A percentile compares a stretch with the other conserved stretches of the same genome.
Conservation (phyloP, 495 filamentous ascomycete genomes). For the Paragyromitra xinjiangensis region DNA sequence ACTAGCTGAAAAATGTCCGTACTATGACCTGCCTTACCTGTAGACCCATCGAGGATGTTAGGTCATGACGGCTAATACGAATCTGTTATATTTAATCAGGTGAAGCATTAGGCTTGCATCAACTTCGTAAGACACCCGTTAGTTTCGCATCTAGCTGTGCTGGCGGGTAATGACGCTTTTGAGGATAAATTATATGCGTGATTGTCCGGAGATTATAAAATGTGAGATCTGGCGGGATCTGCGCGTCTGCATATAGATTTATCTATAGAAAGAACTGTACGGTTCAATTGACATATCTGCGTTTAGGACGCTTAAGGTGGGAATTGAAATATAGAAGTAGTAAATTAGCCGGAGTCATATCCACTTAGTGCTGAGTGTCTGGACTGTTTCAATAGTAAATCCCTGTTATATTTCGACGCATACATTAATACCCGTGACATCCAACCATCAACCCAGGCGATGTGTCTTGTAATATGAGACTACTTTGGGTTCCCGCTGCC, state of each 20-base stretch:
- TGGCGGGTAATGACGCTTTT: conserved; percentile 5
- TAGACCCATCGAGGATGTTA: background rate
- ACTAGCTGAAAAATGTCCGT: background rate
- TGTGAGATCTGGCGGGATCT: conserved; percentile 3
- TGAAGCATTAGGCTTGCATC: background rate
- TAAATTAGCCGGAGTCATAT: conserved; percentile 24
- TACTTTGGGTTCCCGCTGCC: background rate
- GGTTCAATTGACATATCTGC: background rate
- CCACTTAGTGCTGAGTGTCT: background rate
- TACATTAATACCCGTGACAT: background rate
- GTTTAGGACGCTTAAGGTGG: conserved; percentile 1
- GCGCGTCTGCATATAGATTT: background rate
- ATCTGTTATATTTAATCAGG: conserved; percentile 1
- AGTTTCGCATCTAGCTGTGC: background rate
- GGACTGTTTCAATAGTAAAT: background rate
- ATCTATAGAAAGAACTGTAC: background rate
- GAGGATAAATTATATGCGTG: conserved; percentile 12
- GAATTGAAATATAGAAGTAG: conserved; percentile 13
- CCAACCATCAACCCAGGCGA: background rate
- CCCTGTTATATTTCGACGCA: conserved; percentile 8
- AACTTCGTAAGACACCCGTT: too few species aligned
- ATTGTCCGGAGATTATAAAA: background rate
- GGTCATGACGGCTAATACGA: conserved; percentile 22
- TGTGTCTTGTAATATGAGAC: background rate
- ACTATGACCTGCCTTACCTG: background rate